Base-by-base conservation (phyloP, 1,284 basidiomycete species). In the Malassezia obtusa region DNA sequence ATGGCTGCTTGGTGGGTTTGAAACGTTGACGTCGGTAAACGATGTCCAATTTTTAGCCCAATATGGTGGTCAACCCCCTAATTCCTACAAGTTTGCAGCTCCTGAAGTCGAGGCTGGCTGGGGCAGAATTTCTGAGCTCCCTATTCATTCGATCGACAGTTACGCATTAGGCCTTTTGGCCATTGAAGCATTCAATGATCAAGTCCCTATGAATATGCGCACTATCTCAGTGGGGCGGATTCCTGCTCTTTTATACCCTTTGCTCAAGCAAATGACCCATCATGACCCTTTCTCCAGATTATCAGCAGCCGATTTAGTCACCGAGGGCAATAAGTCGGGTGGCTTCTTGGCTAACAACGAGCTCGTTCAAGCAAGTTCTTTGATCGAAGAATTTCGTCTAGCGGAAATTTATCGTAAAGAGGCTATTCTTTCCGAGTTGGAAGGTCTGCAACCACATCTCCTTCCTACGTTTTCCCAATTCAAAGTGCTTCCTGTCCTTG, bases 1-100 rank as follows among this genome's bases (percentile, higher is more conserved):
- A 77, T 98, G 91, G 92, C 86, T 86, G 68, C 77, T 98, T 9
- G 91, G 86, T 28, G 92, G 92, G 1, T 91, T 98, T 66, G 94
- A 99, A 65, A 76, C 91, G 0, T 76, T 96, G 64, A 52, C 69
- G 55, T 30, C 76, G 11, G 69, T 72, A 3, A 64, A 71, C 74
- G 76, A 77, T 41, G 59, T 65, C 4, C 50, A 52, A 3, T 41
- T 65, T 4, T 50, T 69, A 32, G 50, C 45, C 52, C 63, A 56
- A 31, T 55, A 61, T 52, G 59, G 65, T 32, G 61, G 63, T 10
- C 52, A 67, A 24, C 48, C 73, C 19, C 72, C 72, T 14, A 65
- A 68, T 32, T 67, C 73, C 5, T 55, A 61, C 3, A 56, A 57
- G 14, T 73, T 70, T 45, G 70, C 82, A 22, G 80, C 85, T 4